Conservation (phyloP, 2,329 filamentous ascomycete genomes). For the Dactylonectria macrodidyma region DNA sequence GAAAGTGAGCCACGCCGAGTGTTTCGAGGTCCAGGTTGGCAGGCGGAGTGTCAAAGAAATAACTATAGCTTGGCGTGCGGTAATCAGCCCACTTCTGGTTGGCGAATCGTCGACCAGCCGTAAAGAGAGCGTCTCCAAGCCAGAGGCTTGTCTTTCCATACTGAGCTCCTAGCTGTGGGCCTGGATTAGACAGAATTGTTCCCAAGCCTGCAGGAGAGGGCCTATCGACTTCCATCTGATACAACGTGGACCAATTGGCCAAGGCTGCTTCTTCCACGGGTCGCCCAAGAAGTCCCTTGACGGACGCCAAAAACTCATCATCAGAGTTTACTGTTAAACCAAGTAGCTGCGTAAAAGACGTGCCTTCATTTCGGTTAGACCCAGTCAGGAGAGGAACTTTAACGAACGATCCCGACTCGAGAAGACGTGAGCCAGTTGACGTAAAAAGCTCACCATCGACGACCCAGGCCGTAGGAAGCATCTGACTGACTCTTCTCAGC, state of each 20-base stretch:
- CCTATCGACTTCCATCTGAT: constrained; percentile 7
- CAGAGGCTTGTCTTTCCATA: constrained; percentile 10
- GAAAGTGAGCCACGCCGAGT: not conserved
- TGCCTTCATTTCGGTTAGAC: constrained; percentile 43
- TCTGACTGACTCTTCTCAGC: not conserved
- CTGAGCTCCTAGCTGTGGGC: constrained; percentile 28
- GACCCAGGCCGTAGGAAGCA: constrained; percentile 46
- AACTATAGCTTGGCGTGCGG: constrained; percentile 7
- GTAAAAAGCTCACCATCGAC: constrained; percentile 33
- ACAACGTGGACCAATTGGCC: constrained; percentile 1
- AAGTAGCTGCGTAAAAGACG: constrained; percentile 39
- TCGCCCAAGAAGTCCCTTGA: not conserved
- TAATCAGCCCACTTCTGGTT: constrained; percentile 5
- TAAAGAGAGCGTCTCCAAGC: constrained; percentile 31
- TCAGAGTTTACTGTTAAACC: constrained; percentile 40
- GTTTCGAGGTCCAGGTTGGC: constrained; percentile 1
- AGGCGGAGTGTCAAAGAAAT: constrained; percentile 2
- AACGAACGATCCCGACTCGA: constrained; percentile 47
- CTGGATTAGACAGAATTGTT: constrained; percentile 3
- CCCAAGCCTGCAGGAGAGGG: constrained; percentile 4
- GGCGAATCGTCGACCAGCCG: not conserved
- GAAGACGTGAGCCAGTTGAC: constrained; percentile 39
- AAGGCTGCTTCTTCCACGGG: not conserved
- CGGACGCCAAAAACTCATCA: constrained; percentile 38
- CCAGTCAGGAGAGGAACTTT: constrained; percentile 51